A percentile compares a stretch with the other conserved stretches of the same genome.
Evolutionary conservation across 345 rosid genomes (phyloP).

Genomic region (Lepidium didymum): DNA sequence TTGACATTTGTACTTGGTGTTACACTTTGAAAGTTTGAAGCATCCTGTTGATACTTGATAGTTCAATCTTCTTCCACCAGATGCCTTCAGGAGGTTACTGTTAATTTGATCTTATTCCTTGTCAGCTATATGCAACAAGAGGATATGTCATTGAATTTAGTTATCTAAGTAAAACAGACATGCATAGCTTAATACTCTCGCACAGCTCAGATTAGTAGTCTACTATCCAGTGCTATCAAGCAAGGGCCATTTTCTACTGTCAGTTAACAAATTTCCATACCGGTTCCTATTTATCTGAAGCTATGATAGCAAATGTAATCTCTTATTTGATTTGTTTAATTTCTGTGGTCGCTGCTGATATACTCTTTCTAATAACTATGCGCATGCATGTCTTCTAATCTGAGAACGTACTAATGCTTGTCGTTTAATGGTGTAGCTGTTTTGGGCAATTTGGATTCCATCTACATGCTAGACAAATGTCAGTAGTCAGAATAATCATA

Average conservation of each 20-base stretch:
- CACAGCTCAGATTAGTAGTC: not conserved
- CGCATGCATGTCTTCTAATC: not conserved
- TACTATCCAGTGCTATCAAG: not conserved
- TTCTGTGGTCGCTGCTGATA: not conserved
- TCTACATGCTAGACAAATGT: not conserved
- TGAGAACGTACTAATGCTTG: not conserved
- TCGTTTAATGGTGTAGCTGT: not conserved
- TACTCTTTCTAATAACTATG: not conserved
- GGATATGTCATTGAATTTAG: not conserved
- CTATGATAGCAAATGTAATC: not conserved
- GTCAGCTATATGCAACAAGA: not conserved
- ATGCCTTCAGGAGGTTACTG: not conserved
- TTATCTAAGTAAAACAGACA: not conserved
- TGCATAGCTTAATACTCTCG: conserved; percentile 3
- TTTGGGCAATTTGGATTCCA: not conserved
- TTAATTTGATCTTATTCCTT: not conserved
- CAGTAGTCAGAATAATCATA: conserved; percentile 1
- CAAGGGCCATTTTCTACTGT: not conserved
- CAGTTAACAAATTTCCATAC: conserved; percentile 9
- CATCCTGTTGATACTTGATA: not conserved
- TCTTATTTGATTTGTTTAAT: not conserved
- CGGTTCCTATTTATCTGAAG: not conserved
- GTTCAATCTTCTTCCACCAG: not conserved
- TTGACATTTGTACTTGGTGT: not conserved
- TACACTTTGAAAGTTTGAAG: conserved; percentile 8